phyloP scores from a whole-genome alignment of 2,329 filamentous ascomycete genomes.

The Nemania abortiva region DNA sequence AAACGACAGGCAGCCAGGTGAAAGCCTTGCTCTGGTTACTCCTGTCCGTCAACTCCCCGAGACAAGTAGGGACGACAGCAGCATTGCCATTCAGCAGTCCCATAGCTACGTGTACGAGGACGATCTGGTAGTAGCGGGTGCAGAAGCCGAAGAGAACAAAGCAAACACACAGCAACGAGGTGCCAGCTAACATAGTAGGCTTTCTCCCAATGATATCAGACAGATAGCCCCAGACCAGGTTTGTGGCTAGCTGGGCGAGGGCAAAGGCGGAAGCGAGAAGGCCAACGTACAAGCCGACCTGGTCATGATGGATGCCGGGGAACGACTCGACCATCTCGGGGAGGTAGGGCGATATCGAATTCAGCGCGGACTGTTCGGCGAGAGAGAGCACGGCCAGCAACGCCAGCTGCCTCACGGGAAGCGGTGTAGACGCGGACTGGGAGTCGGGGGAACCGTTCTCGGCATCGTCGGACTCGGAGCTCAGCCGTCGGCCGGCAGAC shows the following conservation, averaged over 20 bases:
- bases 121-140: conserved; percentile 82
- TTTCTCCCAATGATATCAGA: conserved; percentile 85
- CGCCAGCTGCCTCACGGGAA: conserved; percentile 85
- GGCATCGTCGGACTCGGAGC: conserved; percentile 50
- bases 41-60: conserved; percentile 94
- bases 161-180: conserved; percentile 82
- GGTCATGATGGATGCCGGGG: conserved; percentile 76
- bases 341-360: conserved; percentile 95
- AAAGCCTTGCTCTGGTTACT: conserved; percentile 95
- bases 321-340: conserved; percentile 92
- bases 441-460: conserved; percentile 49
- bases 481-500: conserved; percentile 63
- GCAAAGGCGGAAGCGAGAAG: conserved; percentile 92
- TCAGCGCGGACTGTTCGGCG: conserved; percentile 94
- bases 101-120: conserved; percentile 89
- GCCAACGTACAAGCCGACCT: conserved; percentile 90
- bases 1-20: conserved; percentile 95
- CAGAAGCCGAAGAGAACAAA: conserved; percentile 92
- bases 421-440: conserved; percentile 72
- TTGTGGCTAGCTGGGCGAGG: conserved; percentile 90
- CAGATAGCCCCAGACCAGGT: conserved; percentile 90
- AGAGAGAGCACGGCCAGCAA: conserved; percentile 90
- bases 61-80: conserved; percentile 89
- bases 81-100: conserved; percentile 95
- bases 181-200: conserved; percentile 84